These are phyloP conservation scores for Pleochaeta shiraiana DNA, from an alignment of 2,329 filamentous ascomycete genomes.

Conservation along the genomic window DNA sequence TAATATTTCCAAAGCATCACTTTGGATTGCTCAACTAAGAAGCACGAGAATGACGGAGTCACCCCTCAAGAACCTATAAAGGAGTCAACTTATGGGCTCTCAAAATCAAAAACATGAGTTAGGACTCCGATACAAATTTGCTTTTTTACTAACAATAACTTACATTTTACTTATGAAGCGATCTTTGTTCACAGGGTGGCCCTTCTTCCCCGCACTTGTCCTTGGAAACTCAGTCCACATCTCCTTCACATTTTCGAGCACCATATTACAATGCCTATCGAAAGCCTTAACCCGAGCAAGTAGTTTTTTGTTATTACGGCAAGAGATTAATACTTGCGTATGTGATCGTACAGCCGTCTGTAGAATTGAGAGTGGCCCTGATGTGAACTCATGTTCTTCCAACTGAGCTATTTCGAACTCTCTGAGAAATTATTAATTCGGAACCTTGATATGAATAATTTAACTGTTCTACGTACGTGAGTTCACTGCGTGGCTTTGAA, in stretches of 20 bases:
- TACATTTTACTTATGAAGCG: conserved; percentile 95
- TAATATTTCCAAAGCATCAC: no score
- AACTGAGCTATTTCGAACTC: conserved; percentile 77
- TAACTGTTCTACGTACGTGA: conserved; percentile 44
- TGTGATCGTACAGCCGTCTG: conserved; percentile 92
- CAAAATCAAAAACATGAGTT: no score
- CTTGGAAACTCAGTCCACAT: conserved; percentile 97
- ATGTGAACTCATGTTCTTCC: conserved; percentile 60
- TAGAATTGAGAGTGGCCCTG: conserved; percentile 73
- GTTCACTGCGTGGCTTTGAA: conserved; percentile 69
- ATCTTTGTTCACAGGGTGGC: conserved; percentile 87
- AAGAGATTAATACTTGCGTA: conserved; percentile 89
- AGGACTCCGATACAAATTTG: no score
- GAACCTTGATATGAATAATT: conserved; percentile 9
- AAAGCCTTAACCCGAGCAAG: conserved; percentile 96
- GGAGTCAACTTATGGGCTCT: no score
- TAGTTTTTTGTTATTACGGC: conserved; percentile 96
- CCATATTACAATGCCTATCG: conserved; percentile 98
- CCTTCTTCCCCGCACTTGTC: conserved; percentile 68
- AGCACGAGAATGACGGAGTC: conserved; percentile 20
- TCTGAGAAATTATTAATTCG: conserved; percentile 24
- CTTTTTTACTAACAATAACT: no score
- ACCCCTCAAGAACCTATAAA: conserved; percentile 19
- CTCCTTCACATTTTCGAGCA: conserved; percentile 91
- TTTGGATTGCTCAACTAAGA: conserved; percentile 15